phyloP scores from a whole-genome alignment of 345 rosid species.

The Euphorbia peplus region DNA sequence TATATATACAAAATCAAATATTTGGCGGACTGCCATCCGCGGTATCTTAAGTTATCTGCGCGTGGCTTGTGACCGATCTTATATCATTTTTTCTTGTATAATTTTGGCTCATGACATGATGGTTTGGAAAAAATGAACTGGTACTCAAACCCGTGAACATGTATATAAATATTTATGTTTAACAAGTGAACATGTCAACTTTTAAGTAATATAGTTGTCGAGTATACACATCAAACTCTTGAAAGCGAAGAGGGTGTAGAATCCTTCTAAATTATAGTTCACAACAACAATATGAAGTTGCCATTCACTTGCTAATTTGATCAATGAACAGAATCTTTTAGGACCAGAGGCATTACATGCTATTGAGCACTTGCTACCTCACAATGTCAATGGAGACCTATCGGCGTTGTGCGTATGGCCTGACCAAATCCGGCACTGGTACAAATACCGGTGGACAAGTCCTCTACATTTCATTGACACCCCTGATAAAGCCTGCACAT shows the following conservation, averaged over 20 bases:
- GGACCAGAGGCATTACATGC: conserved; percentile 70
- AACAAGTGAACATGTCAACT: too few relatives aligned
- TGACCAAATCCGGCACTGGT: conserved; percentile 76
- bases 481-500: conserved; percentile 59
- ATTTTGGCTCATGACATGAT: too few relatives aligned
- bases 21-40: too few relatives aligned
- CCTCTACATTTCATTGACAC: conserved; percentile 77
- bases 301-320: neutral
- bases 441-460: conserved; percentile 68
- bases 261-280: neutral
- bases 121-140: too few relatives aligned
- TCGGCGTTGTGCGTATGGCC: conserved; percentile 70
- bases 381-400: conserved; percentile 46
- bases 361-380: conserved; percentile 51
- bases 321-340: conserved; percentile 48
- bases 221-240: too few relatives aligned
- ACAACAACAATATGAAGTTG: neutral
- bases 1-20: too few relatives aligned
- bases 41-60: too few relatives aligned
- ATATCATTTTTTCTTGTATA: too few relatives aligned
- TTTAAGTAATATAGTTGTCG: too few relatives aligned
- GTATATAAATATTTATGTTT: too few relatives aligned
- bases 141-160: too few relatives aligned
- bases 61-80: too few relatives aligned
- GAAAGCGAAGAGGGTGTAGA: neutral